Percentiles rank a stretch among this genome's conserved stretches.
phyloP scores from a whole-genome alignment of 768 basidiomycete genomes.

The Rhizopogon sp. region DNA sequence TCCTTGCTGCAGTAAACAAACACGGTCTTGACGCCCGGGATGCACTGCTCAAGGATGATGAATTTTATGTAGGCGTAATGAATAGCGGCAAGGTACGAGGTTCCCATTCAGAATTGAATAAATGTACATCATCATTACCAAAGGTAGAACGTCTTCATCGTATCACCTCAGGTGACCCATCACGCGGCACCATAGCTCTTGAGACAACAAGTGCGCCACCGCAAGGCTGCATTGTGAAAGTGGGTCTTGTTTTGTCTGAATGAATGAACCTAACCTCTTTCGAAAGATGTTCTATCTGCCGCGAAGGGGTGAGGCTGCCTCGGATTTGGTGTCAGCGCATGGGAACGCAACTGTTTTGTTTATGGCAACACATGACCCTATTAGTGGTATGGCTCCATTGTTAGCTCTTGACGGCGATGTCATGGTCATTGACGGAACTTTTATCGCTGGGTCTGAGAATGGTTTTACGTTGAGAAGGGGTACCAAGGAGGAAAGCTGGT shows the following conservation, averaged over 20 bases:
- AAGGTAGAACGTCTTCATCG: slow-evolving; percentile 36
- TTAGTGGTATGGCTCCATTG: neutral
- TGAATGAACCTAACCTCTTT: neutral
- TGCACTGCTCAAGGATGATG: slow-evolving; percentile 43
- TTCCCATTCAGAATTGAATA: neutral
- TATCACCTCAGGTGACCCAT: slow-evolving; percentile 70
- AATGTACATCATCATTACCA: neutral
- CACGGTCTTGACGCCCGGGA: slow-evolving; percentile 23
- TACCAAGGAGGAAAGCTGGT: slow-evolving; percentile 26
- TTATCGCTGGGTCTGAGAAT: slow-evolving; percentile 51
- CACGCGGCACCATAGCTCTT: slow-evolving; percentile 61
- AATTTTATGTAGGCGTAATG: slow-evolving; percentile 51
- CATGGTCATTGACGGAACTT: slow-evolving; percentile 16
- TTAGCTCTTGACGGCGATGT: slow-evolving; percentile 15
- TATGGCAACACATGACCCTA: slow-evolving; percentile 16
- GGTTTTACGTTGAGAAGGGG: slow-evolving; percentile 39
- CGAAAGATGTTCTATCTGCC: slow-evolving; percentile 41
- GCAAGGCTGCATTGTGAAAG: slow-evolving; percentile 48
- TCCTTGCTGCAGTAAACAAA: slow-evolving; percentile 48
- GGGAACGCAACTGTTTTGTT: slow-evolving; percentile 15
- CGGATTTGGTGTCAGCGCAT: slow-evolving; percentile 2
- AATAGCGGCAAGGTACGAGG: slow-evolving; percentile 9
- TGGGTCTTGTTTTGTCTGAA: slow-evolving; percentile 20
- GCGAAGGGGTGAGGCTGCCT: slow-evolving; percentile 6
- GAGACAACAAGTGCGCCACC: slow-evolving; percentile 47